phyloP scores from a whole-genome alignment of 179 eudicot genomes.

The Gypsophila paniculata region DNA sequence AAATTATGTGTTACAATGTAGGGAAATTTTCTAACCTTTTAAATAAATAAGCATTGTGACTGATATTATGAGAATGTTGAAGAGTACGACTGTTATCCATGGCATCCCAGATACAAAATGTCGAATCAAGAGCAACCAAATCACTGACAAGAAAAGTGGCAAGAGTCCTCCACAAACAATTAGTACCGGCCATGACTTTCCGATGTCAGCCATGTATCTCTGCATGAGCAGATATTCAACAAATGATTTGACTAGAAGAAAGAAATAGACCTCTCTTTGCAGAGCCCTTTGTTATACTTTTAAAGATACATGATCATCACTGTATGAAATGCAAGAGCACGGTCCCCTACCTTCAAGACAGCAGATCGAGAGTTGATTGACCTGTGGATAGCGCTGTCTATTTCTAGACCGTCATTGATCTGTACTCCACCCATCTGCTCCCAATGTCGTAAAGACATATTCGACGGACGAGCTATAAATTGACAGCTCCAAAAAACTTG shows the following conservation, averaged over 20 bases:
- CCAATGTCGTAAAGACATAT: slow-evolving; percentile 80
- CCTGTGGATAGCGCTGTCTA: slow-evolving; percentile 77
- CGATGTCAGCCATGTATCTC: slow-evolving; percentile 98
- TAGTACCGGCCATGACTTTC: slow-evolving; percentile 90
- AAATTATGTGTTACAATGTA: neutral
- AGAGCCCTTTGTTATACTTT: no score
- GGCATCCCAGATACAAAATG: slow-evolving; percentile 97
- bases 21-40: slow-evolving; percentile 55
- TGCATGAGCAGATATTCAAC: slow-evolving; percentile 33
- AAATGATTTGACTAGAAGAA: no score
- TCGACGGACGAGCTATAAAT: slow-evolving; percentile 81
- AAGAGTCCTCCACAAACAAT: slow-evolving; percentile 92
- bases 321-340: neutral
- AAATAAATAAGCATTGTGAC: slow-evolving; percentile 78
- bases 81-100: slow-evolving; percentile 85
- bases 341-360: slow-evolving; percentile 62
- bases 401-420: slow-evolving; percentile 63
- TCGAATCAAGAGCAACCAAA: slow-evolving; percentile 92
- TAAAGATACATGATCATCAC: neutral
- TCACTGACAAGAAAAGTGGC: slow-evolving; percentile 76
- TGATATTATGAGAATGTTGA: slow-evolving; percentile 72
- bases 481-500: slow-evolving; percentile 98
- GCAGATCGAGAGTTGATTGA: slow-evolving; percentile 72
- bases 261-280: no score
- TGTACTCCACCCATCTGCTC: slow-evolving; percentile 83